Conservation (phyloP, 2,329 filamentous ascomycete species). For the Exophiala lecanii-corni region DNA sequence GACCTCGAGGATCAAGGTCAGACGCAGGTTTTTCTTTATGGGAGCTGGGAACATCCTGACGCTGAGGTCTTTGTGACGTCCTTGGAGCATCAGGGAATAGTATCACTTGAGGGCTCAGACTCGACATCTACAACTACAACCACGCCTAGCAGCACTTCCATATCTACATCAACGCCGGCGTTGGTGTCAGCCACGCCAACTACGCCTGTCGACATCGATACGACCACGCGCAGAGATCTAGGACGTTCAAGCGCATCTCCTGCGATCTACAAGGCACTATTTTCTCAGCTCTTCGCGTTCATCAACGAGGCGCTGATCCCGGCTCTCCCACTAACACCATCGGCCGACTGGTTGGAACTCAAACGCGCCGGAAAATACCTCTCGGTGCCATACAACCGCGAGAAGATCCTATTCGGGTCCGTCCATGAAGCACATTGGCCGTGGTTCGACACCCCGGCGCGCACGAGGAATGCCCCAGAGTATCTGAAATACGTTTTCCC, state of each 20-base stretch:
- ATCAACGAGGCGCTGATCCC: constrained; percentile 16
- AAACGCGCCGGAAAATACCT: constrained; percentile 22
- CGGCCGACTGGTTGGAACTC: constrained; percentile 19
- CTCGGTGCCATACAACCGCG: constrained; percentile 20
- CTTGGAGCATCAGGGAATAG: not conserved
- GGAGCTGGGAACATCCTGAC: constrained; percentile 34
- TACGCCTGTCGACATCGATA: too few species aligned
- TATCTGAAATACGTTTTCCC: constrained; percentile 38
- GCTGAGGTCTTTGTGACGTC: not conserved
- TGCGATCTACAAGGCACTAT: constrained; percentile 10
- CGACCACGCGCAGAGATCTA: too few species aligned
- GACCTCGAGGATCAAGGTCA: constrained; percentile 37
- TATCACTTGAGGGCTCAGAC: not conserved
- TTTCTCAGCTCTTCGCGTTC: constrained; percentile 17
- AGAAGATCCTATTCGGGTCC: constrained; percentile 34
- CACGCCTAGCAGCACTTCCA: not conserved
- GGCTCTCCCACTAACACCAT: constrained; percentile 10
- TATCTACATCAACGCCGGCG: not conserved
- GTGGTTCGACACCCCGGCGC: constrained; percentile 23
- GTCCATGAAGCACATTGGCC: constrained; percentile 34
- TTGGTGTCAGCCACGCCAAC: too few species aligned
- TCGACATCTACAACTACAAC: not conserved
- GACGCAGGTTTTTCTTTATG: constrained; percentile 41
- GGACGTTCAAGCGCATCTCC: too few species aligned
- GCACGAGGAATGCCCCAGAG: constrained; percentile 29